These are phyloP conservation scores for Calonectria pauciramosa DNA, from an alignment of 2,329 filamentous ascomycete genomes.

Conservation along the genomic window DNA sequence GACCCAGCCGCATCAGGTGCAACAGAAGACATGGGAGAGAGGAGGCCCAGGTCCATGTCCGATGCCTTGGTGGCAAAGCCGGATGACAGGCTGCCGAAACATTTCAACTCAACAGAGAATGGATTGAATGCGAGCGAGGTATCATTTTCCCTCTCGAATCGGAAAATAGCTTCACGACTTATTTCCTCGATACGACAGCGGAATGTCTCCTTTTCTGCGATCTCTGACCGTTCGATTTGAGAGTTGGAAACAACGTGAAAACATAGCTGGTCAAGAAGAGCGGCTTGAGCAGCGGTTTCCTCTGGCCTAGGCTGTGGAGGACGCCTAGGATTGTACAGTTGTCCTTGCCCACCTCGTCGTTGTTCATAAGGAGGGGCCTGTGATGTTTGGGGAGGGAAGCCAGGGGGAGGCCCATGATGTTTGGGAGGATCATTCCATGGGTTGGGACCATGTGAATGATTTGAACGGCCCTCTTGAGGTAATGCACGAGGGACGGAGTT, in stretches of 20 bases:
- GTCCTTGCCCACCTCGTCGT: conserved; percentile 28
- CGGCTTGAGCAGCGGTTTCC: conserved; percentile 63
- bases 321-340: conserved; percentile 41
- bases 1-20: conserved; percentile 68
- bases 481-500: conserved; percentile 38
- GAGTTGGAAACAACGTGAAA: conserved; percentile 63
- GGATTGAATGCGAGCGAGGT: conserved; percentile 62
- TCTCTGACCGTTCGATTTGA: conserved; percentile 74
- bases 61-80: conserved; percentile 91
- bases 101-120: conserved; percentile 75
- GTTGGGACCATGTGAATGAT: conserved; percentile 32
- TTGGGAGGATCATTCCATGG: conserved; percentile 42
- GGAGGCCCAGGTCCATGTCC: conserved; percentile 88
- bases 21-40: conserved; percentile 72
- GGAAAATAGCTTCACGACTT: conserved; percentile 70
- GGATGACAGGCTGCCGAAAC: conserved; percentile 86
- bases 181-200: conserved; percentile 74
- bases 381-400: conserved; percentile 19
- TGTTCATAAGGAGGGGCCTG: conserved; percentile 18
- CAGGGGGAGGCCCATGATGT: conserved; percentile 37
- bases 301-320: conserved; percentile 54
- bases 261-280: conserved; percentile 64
- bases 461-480: conserved; percentile 31
- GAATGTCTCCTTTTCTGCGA: conserved; percentile 79
- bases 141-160: conserved; percentile 62